Conservation (phyloP, 176 grass and related monocot species). For the Juncus effusus region DNA sequence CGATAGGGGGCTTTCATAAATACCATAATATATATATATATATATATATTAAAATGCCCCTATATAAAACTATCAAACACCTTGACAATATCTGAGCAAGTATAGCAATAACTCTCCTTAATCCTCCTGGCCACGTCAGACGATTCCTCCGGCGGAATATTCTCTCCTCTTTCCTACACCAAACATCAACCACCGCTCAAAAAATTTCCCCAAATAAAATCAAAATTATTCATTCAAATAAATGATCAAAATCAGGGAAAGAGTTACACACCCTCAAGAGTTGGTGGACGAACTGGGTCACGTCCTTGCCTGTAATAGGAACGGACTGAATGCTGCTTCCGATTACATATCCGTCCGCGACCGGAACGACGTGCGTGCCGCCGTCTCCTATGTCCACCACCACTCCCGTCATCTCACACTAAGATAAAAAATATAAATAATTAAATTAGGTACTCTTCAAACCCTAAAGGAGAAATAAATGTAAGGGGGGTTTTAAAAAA, state of each 20-base stretch:
- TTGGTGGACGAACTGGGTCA: conserved; percentile 93
- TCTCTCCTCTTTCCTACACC: conserved; percentile 93
- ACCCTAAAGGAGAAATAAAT: neutral
- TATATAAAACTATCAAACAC: conserved; percentile 35
- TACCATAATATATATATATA: conserved; percentile 5
- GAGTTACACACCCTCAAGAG: conserved; percentile 77
- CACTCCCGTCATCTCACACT: conserved; percentile 99
- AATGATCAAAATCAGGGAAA: conserved; percentile 14
- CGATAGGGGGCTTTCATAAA: neutral
- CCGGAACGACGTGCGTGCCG: conserved; percentile 89
- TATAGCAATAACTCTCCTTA: conserved; percentile 95
- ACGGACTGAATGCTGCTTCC: conserved; percentile 95
- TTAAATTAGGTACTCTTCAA: too few species aligned
- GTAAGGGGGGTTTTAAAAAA: neutral
- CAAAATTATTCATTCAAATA: neutral
- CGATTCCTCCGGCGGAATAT: conserved; percentile 93
- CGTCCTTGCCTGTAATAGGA: conserved; percentile 94
- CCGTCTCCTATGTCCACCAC: conserved; percentile 97
- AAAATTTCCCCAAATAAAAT: neutral
- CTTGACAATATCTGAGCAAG: conserved; percentile 99
- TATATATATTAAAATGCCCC: neutral
- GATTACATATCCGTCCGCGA: conserved; percentile 99
- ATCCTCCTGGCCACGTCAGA: conserved; percentile 82
- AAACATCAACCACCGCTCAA: conserved; percentile 4
- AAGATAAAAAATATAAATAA: conserved; percentile 1